Base-by-base conservation (phyloP, 2,329 filamentous ascomycete species). In the Trichoderma atroviride region DNA sequence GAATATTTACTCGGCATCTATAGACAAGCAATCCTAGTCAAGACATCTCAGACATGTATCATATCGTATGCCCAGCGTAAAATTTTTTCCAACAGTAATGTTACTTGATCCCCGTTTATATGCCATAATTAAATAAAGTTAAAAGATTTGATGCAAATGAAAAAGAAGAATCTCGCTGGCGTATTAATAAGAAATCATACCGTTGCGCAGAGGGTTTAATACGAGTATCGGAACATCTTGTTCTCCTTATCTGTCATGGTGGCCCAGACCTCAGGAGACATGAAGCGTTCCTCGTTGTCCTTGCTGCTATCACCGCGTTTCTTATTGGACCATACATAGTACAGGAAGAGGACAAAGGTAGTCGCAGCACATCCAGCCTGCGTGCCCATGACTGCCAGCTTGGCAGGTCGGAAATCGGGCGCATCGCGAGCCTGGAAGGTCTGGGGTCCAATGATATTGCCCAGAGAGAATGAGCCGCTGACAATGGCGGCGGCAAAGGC, bases 171-270 rank as follows among this genome's bases (percentile, higher is more conserved):
- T n/a, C 50, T 29, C 40, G 24, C n/a, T 13, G 37, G 40, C 40
- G 6, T 29, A 47, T 55, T 19, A 19, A 52, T 33, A 59, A 7
- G 29, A 13, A 11, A n/a, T 7, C 57, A 29, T n/a, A n/a, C 2
- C 33, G 9, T 35, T 58, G 53, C 24, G 52, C 52, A 40, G 1
- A 33, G 16, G 5, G 19, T 60, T 24, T 77, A 83, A 57, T 83
- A 83, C 0, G 79, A 79, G 73, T 89, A 89, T 60, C 85, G 81
- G 75, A 89, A 89, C 24, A 80, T 82, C 73, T 81, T 83, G 73
- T 89, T 89, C 78, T 89, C 83, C 74, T 77, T 82, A 70, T 89
- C 87, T 7, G 87, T 89, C 79, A 86, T 76, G 29, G 83, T 81
- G 47, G 78, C 78, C 83, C 80, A 88, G 5, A 79, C 78, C 69